Conservation (phyloP, 1,284 basidiomycete species). For the Sanguinoderma infundibulare region DNA sequence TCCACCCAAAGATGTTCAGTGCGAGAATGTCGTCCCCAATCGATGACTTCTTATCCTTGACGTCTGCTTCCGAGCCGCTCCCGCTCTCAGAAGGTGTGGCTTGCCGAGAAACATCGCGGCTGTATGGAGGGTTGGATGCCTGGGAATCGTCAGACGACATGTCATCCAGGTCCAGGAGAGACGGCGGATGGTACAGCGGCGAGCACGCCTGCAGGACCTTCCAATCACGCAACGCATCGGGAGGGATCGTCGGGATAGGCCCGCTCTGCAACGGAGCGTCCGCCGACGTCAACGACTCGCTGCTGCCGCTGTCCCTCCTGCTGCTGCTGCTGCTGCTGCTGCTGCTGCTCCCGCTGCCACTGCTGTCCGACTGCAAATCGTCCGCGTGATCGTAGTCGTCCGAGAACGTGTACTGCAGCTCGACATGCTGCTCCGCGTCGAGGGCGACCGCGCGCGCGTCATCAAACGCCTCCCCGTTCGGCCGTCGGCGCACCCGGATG, state of each 20-base stretch:
- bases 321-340: too few relatives aligned
- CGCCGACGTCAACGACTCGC: background rate
- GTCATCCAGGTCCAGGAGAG: background rate
- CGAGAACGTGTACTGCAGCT: background rate
- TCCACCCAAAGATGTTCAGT: background rate
- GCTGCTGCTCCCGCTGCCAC: background rate
- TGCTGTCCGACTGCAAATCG: background rate
- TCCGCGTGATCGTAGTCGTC: background rate
- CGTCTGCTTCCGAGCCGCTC: background rate
- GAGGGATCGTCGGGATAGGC: background rate
- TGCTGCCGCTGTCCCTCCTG: background rate
- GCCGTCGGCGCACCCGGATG: background rate
- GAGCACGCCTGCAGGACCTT: background rate
- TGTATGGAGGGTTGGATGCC: background rate
- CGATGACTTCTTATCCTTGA: background rate
- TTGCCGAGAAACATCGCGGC: background rate
- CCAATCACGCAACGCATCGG: background rate
- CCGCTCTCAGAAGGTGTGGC: background rate
- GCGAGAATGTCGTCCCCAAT: background rate
- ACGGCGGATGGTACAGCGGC: background rate
- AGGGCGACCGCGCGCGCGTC: background rate
- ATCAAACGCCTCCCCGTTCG: background rate
- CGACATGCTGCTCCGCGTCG: background rate
- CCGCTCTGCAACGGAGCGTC: background rate
- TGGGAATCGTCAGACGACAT: background rate